Evolutionary conservation across 1,284 basidiomycete genomes (phyloP).

Genomic region (Irpex lacteus): DNA sequence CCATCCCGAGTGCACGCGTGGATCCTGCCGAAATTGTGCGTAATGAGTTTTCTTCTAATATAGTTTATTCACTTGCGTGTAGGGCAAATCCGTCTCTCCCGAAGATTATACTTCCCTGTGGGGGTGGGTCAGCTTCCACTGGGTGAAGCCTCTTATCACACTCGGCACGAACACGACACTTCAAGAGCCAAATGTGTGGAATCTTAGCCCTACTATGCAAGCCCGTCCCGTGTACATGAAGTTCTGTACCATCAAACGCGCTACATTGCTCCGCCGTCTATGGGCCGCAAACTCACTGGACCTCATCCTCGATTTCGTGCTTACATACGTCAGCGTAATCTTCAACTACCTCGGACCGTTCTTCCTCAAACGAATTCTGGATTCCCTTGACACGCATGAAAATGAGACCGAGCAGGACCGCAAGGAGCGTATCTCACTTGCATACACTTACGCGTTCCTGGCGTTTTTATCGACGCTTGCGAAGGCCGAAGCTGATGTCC

Average conservation of each 20-base stretch:
- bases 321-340: slow-evolving; percentile 62
- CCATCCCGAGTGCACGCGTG: slow-evolving; percentile 46
- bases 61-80: slow-evolving; percentile 2
- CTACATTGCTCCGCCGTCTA: slow-evolving; percentile 62
- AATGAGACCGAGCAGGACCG: slow-evolving; percentile 27
- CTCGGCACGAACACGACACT: slow-evolving; percentile 59
- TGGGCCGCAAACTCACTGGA: slow-evolving; percentile 73
- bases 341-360: slow-evolving; percentile 72
- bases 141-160: slow-evolving; percentile 70
- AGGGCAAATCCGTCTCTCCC: slow-evolving; percentile 55
- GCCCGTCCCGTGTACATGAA: slow-evolving; percentile 65
- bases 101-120: slow-evolving; percentile 79
- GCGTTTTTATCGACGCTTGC: slow-evolving; percentile 56
- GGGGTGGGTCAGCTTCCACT: slow-evolving; percentile 79
- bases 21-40: slow-evolving; percentile 51
- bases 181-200: slow-evolving; percentile 70
- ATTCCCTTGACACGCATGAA: slow-evolving; percentile 28
- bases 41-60: slow-evolving; percentile 5
- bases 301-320: slow-evolving; percentile 61
- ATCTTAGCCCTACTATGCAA: slow-evolving; percentile 66
- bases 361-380: slow-evolving; percentile 64
- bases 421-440: slow-evolving; percentile 48
- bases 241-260: slow-evolving; percentile 42
- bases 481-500: slow-evolving; percentile 71
- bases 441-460: slow-evolving; percentile 72